Conservation (phyloP, 306 rosid species). For the Fragaria vesca region DNA sequence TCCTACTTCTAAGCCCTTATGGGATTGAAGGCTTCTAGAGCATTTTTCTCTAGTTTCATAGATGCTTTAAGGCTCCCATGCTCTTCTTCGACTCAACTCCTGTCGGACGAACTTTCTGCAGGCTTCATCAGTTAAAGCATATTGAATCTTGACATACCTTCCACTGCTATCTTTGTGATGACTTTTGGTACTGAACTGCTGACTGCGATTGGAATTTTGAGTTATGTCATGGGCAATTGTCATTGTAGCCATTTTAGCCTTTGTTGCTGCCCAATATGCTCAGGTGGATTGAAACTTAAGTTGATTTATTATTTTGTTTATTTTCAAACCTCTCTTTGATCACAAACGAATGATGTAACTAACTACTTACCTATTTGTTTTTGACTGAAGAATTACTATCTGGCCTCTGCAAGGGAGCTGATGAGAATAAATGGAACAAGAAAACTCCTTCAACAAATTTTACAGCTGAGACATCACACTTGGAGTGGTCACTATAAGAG, state of each 20-base stretch:
- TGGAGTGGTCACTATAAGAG: conserved; percentile 75
- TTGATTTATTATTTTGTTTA: too few relatives aligned
- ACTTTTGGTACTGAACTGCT: conserved; percentile 33
- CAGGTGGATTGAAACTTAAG: conserved; percentile 33
- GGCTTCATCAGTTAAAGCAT: conserved; percentile 76
- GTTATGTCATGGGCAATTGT: too few relatives aligned
- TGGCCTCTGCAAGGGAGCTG: conserved; percentile 67
- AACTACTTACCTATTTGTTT: background rate
- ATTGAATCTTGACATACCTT: conserved; percentile 75
- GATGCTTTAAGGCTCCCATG: conserved; percentile 83
- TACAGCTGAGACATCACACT: conserved; percentile 54
- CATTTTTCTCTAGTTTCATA: conserved; percentile 60
- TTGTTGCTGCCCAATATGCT: conserved; percentile 44
- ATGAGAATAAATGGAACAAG: conserved; percentile 83
- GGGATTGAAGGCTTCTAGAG: conserved; percentile 71
- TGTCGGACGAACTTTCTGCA: conserved; percentile 64
- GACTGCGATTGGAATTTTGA: conserved; percentile 20
- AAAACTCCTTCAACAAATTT: conserved; percentile 75
- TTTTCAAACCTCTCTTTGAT: background rate
- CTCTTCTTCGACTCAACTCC: conserved; percentile 81
- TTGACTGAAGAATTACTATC: conserved; percentile 47
- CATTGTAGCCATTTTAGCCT: conserved; percentile 29
- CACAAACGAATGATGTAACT: too few relatives aligned
- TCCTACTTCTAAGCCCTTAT: conserved; percentile 3
- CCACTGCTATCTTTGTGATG: conserved; percentile 35